Conservation (phyloP, 2,329 filamentous ascomycete species). For the Fusarium sp. region DNA sequence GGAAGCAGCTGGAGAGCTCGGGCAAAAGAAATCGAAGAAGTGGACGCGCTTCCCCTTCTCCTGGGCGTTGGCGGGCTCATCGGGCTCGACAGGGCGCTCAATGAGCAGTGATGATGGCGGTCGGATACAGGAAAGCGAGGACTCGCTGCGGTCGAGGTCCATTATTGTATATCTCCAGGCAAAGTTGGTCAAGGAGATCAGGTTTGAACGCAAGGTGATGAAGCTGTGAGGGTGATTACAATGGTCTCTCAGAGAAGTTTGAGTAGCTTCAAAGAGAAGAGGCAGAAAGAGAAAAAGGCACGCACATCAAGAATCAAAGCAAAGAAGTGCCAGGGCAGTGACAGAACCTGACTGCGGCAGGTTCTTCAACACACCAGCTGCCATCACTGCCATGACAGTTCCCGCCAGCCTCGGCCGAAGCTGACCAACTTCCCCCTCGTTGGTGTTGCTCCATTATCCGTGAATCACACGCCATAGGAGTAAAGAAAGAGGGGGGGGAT, state of each 20-base stretch:
- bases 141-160: constrained; percentile 7
- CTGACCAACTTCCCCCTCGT: constrained; percentile 11
- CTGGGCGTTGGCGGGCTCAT: neutral
- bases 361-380: neutral
- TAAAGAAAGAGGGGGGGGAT: constrained; percentile 4
- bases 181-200: neutral
- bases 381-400: neutral
- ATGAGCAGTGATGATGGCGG: constrained; percentile 35
- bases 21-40: neutral
- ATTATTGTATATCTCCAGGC: neutral
- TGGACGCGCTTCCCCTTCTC: neutral
- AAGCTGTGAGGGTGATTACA: neutral
- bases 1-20: neutral
- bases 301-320: neutral
- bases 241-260: neutral
- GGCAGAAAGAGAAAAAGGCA: neutral
- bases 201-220: neutral
- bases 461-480: constrained; percentile 23
- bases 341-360: neutral
- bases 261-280: neutral
- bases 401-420: neutral
- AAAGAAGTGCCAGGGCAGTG: neutral
- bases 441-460: neutral
- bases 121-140: constrained; percentile 8
- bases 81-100: constrained; percentile 6